Base-by-base conservation (phyloP, 179 eudicot species). In the Silene noctiflora region DNA sequence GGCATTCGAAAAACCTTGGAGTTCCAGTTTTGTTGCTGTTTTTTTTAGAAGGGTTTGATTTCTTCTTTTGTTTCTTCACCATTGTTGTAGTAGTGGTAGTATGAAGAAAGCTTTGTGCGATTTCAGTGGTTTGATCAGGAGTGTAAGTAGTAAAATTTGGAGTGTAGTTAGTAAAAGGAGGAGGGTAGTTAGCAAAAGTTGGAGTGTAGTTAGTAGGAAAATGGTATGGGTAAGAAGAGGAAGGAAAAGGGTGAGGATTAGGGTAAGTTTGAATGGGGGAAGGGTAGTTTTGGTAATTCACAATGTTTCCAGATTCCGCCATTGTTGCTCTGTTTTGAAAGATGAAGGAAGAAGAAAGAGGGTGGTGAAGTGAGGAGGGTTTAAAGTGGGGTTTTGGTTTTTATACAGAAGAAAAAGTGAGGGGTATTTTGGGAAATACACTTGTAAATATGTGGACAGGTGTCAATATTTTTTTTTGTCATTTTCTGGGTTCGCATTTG, bases 1-100 rank as follows among this genome's bases (percentile, higher is more conserved):
- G 89, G 81, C 94, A 91, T 3, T 83, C 73, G 86, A 83, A 91
- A 0, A 8, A 11, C 13, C 17, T 70, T 14, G 74, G 74, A 24
- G 35, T 25, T 4, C 7, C 42, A 8, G 84, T 25, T 44, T 81
- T 25, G 44, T 81, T 58, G 1, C 35, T 9, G 48, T 3, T 17
- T 2, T 10, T 21, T 13, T 62, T 24, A 0, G 4, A 12, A n/a
- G 4, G 1, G 12, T 6, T 25, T 46, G 2, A 0, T 35, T 7
- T 70, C 42, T 56, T 72, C 42, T 56, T 72, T 31, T n/a, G 64
- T 72, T 72, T 55, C 17, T 55, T 72, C 66, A 2, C 29, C 66
- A 21, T 62, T 22, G 29, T 62, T 4, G 29, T 7, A 3, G 66
- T 24, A 24, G 66, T 24, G 12, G 66, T 11, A 42, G 13, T 42